A percentile compares a stretch with the other conserved stretches of the same genome.
These are phyloP conservation scores for Solanum piurae DNA, from an alignment of 257 asterid genomes.

Conservation along the genomic window DNA sequence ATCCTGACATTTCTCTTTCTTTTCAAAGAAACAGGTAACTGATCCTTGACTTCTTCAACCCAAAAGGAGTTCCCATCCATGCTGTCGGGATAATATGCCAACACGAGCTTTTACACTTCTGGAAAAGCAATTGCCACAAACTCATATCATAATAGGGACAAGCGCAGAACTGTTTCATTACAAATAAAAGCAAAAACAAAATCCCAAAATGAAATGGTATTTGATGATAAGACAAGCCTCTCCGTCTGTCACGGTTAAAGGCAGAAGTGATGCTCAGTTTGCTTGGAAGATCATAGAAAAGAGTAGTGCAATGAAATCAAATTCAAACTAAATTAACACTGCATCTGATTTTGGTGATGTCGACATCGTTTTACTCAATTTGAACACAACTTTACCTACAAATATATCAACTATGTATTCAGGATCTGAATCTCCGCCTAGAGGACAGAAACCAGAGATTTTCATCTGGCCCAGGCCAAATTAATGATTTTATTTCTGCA, in stretches of 20 bases:
- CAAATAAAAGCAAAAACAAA: neutral
- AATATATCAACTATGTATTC: neutral
- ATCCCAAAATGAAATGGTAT: neutral
- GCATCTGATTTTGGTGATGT: neutral
- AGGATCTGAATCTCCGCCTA: neutral
- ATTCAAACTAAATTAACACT: neutral
- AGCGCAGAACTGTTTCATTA: neutral
- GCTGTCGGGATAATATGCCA: neutral
- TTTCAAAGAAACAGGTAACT: conserved; percentile 22
- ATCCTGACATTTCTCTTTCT: conserved; percentile 49
- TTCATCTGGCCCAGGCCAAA: neutral
- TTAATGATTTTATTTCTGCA: conserved; percentile 1
- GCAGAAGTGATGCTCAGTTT: neutral
- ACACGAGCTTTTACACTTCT: neutral
- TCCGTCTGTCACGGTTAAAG: neutral
- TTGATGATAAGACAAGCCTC: neutral
- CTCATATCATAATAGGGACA: neutral
- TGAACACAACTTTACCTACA: neutral
- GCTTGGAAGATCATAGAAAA: neutral
- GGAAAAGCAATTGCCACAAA: neutral
- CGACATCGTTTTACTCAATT: neutral
- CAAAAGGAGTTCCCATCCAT: conserved; percentile 53
- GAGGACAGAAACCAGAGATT: neutral
- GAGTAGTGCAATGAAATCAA: neutral
- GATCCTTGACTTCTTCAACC: conserved; percentile 47